Evolutionary conservation across 768 basidiomycete genomes (phyloP).

Genomic region (Rhizopogon sp.): DNA sequence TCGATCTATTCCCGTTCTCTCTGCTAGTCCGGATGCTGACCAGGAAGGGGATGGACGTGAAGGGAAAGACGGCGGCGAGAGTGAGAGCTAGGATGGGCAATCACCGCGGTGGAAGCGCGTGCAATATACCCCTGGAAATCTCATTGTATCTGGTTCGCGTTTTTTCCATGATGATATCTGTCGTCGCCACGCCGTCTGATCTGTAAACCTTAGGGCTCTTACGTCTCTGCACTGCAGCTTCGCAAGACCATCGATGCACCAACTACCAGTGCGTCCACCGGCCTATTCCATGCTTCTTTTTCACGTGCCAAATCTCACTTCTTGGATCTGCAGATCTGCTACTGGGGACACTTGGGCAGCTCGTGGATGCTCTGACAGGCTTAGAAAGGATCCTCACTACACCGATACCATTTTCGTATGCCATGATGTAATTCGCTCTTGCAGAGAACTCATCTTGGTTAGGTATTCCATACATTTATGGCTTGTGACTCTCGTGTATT

Average conservation of each 20-base stretch:
- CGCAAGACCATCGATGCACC: slow-evolving; percentile 53
- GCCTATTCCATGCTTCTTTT: background rate
- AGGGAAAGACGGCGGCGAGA: slow-evolving; percentile 59
- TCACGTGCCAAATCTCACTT: background rate
- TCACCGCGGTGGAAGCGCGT: slow-evolving; percentile 34
- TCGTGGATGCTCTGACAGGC: slow-evolving; percentile 63
- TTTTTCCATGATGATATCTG: background rate
- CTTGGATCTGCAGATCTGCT: slow-evolving; percentile 35
- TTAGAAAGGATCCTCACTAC: slow-evolving; percentile 72
- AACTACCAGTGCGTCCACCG: slow-evolving; percentile 46
- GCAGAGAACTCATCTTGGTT: slow-evolving; percentile 2
- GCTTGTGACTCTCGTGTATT: slow-evolving; percentile 58
- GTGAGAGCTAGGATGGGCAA: slow-evolving; percentile 46
- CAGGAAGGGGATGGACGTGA: slow-evolving; percentile 42
- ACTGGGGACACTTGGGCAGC: slow-evolving; percentile 42
- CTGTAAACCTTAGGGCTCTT: slow-evolving; percentile 49
- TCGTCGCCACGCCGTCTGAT: background rate
- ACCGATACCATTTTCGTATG: slow-evolving; percentile 72
- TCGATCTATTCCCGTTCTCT: slow-evolving; percentile 71
- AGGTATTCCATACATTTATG: slow-evolving; percentile 70
- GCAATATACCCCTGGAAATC: slow-evolving; percentile 67
- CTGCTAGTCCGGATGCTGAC: slow-evolving; percentile 44
- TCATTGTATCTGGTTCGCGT: slow-evolving; percentile 57
- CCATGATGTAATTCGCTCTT: background rate
- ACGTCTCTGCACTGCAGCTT: slow-evolving; percentile 54